Conservation (phyloP, 768 basidiomycete genomes). For the Tricholoma sp. region DNA sequence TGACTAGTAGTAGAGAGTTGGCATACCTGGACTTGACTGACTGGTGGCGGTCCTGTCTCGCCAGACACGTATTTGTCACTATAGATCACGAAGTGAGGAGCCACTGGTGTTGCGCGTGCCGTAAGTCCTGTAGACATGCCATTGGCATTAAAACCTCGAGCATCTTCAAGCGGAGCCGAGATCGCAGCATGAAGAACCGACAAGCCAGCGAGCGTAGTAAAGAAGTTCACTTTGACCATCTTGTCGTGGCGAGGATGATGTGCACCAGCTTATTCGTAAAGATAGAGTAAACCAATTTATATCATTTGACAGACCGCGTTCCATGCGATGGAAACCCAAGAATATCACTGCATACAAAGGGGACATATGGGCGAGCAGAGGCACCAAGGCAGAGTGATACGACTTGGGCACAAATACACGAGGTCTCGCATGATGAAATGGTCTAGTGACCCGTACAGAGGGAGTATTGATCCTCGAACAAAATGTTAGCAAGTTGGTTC, state of each 20-base stretch:
- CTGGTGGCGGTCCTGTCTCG: conserved; percentile 4
- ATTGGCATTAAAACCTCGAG: background rate
- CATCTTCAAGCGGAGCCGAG: conserved; percentile 1
- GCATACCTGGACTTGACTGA: conserved; percentile 1
- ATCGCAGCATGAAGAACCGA: background rate
- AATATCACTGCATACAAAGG: background rate
- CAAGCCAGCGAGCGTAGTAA: background rate
- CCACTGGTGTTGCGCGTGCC: background rate
- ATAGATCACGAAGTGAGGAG: conserved; percentile 4
- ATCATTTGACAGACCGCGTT: background rate
- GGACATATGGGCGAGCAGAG: background rate
- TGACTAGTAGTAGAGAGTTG: background rate
- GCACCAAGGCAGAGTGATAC: background rate
- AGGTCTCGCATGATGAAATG: background rate
- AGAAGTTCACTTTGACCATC: conserved; percentile 1
- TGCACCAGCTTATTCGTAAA: background rate
- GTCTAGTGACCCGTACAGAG: background rate
- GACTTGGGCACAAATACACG: background rate
- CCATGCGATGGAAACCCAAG: background rate
- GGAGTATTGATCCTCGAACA: background rate
- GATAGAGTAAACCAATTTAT: background rate
- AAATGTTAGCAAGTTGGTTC: background rate
- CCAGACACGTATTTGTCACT: conserved; percentile 5
- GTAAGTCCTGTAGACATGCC: background rate
- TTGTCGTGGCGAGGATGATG: conserved; percentile 8